Evolutionary conservation across 176 grass and related monocot genomes (phyloP).

Genomic region (Oryza officinalis): DNA sequence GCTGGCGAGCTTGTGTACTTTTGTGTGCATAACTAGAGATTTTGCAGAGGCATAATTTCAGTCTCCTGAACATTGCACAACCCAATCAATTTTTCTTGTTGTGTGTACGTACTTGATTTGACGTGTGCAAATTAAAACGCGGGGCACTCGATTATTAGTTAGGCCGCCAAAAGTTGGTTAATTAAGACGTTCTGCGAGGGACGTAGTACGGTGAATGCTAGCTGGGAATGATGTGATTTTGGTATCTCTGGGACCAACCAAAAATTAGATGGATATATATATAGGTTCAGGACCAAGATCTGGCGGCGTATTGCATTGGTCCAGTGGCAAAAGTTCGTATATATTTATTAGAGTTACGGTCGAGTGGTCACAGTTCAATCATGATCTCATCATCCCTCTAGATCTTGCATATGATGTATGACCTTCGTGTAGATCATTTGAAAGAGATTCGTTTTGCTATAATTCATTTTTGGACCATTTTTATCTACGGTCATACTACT

Average conservation of each 20-base stretch:
- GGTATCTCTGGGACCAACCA: not conserved
- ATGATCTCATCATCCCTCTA: not conserved
- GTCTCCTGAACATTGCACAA: not conserved
- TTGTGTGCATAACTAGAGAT: not conserved
- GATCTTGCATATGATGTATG: not conserved
- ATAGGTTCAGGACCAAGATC: not conserved
- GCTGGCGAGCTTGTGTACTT: not conserved
- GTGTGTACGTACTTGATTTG: slow-evolving; percentile 4
- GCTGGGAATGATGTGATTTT: not conserved
- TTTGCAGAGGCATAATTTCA: not conserved
- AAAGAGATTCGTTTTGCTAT: not conserved
- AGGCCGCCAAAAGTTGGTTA: not conserved
- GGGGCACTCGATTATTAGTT: not conserved
- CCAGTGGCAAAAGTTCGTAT: not conserved
- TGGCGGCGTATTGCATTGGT: not conserved
- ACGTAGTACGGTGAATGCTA: not conserved
- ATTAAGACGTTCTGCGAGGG: not conserved
- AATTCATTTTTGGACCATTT: not conserved
- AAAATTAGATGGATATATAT: not conserved
- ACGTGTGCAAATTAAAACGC: slow-evolving; percentile 27
- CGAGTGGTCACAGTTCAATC: not conserved
- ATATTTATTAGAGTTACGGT: not conserved
- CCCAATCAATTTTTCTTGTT: slow-evolving; percentile 30
- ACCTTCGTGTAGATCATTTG: not conserved
- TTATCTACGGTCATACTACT: too few species aligned